These are phyloP conservation scores for Globisporangium paddicum DNA, from an alignment of 352 stramenopile genomes.

Conservation along the genomic window DNA sequence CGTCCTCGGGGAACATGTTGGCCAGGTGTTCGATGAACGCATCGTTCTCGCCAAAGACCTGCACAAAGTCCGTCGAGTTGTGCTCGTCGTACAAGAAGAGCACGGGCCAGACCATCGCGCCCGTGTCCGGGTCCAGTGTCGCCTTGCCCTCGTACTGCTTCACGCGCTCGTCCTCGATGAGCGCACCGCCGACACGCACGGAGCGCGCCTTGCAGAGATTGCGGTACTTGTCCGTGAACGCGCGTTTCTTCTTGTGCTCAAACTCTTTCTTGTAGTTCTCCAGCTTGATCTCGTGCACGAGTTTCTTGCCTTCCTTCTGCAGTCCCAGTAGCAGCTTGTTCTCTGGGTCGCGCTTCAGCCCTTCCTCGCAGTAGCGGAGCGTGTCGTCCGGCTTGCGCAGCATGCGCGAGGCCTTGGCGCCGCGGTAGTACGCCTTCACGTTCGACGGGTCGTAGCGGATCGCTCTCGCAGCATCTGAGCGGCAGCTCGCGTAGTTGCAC, in stretches of 20 bases:
- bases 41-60: slow-evolving; percentile 78
- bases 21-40: slow-evolving; percentile 79
- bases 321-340: slow-evolving; percentile 78
- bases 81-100: slow-evolving; percentile 86
- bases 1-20: slow-evolving; percentile 88
- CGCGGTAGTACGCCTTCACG: slow-evolving; percentile 84
- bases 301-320: slow-evolving; percentile 48
- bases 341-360: slow-evolving; percentile 61
- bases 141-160: slow-evolving; percentile 81
- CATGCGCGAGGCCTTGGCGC: slow-evolving; percentile 76
- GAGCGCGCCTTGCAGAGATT: slow-evolving; percentile 57
- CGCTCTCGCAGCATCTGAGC: slow-evolving; percentile 69
- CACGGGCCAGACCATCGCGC: slow-evolving; percentile 73
- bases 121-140: slow-evolving; percentile 53
- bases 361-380: slow-evolving; percentile 76
- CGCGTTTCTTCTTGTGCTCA: slow-evolving; percentile 62
- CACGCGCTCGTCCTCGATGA: slow-evolving; percentile 79
- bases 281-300: slow-evolving; percentile 60
- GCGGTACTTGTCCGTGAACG: slow-evolving; percentile 74
- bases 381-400: slow-evolving; percentile 76
- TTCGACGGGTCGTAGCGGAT: slow-evolving; percentile 65
- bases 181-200: slow-evolving; percentile 61
- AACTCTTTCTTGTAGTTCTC: slow-evolving; percentile 61
- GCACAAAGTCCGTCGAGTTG: slow-evolving; percentile 80
- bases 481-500: slow-evolving; percentile 84